phyloP scores from a whole-genome alignment of 306 rosid genomes.

The Hylodesmum podocarpum region DNA sequence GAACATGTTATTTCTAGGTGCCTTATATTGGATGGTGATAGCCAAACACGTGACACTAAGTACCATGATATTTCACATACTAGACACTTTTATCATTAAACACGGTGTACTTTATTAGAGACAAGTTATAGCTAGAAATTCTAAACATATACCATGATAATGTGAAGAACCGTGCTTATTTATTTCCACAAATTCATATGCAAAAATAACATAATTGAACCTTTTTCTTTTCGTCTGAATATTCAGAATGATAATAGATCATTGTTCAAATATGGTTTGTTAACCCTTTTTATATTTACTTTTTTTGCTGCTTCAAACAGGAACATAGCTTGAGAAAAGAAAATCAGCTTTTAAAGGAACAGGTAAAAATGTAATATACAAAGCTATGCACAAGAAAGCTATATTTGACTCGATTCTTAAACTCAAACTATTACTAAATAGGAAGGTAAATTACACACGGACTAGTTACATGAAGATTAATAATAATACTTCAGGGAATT shows the following conservation, averaged over 20 bases:
- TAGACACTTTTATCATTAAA: background rate
- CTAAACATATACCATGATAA: background rate
- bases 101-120: background rate
- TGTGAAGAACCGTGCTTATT: background rate
- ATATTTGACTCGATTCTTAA: background rate
- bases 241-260: background rate
- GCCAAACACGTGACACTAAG: background rate
- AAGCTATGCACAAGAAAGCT: background rate
- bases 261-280: background rate
- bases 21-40: background rate
- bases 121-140: background rate
- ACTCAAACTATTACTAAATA: background rate
- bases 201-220: background rate
- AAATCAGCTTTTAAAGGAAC: constrained; percentile 23
- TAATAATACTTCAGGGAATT: too few relatives aligned
- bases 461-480: too few relatives aligned
- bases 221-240: background rate
- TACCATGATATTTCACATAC: background rate
- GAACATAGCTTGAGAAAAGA: background rate
- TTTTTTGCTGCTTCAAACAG: constrained; percentile 1
- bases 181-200: background rate
- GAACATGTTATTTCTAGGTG: background rate
- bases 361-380: constrained; percentile 4
- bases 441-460: too few relatives aligned
- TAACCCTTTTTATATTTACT: background rate